Percentiles rank a stretch among this genome's conserved stretches.
Evolutionary conservation across 2,329 filamentous ascomycete species (phyloP).

Genomic region (Xylariomycetidae sp.): DNA sequence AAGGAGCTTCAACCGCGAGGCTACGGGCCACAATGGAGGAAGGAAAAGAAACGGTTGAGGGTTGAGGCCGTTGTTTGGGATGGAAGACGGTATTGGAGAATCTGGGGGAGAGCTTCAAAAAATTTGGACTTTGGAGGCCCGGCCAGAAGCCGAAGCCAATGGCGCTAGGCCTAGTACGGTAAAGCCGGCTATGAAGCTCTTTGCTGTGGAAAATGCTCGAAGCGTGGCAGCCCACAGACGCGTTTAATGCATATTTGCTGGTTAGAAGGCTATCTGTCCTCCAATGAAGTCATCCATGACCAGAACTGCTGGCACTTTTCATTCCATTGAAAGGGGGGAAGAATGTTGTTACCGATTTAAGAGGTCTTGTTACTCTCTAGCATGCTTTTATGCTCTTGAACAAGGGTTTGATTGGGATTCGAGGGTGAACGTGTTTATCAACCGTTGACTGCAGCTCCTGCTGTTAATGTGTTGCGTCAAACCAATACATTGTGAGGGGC

Average conservation of each 20-base stretch:
- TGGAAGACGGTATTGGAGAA: conserved; percentile 16
- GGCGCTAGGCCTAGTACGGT: conserved; percentile 23
- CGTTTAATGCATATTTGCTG: neutral
- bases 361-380: too few species aligned
- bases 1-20: neutral
- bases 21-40: conserved; percentile 19
- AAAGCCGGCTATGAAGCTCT: conserved; percentile 21
- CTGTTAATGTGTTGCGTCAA: too few species aligned
- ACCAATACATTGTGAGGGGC: too few species aligned
- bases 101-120: conserved; percentile 28
- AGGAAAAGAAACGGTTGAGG: conserved; percentile 4
- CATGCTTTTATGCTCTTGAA: too few species aligned
- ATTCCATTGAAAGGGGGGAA: too few species aligned
- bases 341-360: too few species aligned
- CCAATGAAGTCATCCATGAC: too few species aligned
- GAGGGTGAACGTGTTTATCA: too few species aligned
- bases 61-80: conserved; percentile 8
- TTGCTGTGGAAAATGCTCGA: conserved; percentile 28
- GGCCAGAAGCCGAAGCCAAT: conserved; percentile 21
- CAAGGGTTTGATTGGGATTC: too few species aligned
- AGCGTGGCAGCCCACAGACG: conserved; percentile 4
- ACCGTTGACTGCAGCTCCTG: too few species aligned
- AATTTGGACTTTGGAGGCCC: conserved; percentile 24
- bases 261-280: too few species aligned
- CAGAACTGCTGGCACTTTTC: too few species aligned